phyloP scores from a whole-genome alignment of 306 rosid species.

The Trifolium dubium region DNA sequence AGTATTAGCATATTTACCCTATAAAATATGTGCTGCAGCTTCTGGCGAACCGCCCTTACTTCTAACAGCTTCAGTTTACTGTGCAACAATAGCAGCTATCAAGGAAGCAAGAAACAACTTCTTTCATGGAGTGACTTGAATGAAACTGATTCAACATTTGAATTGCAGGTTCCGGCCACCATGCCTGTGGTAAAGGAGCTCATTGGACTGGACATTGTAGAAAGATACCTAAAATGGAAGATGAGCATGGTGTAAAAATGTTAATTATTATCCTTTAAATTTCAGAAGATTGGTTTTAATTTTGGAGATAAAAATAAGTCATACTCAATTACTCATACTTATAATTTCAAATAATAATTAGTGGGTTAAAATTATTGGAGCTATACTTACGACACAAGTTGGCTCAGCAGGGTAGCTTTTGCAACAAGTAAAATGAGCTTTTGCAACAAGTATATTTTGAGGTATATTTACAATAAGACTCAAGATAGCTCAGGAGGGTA shows the following conservation, averaged over 20 bases:
- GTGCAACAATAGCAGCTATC: slow-evolving; percentile 79
- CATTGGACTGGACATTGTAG: slow-evolving; percentile 71
- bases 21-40: slow-evolving; percentile 55
- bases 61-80: slow-evolving; percentile 80
- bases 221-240: slow-evolving; percentile 76
- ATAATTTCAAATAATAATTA: neutral
- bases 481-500: no score
- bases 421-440: slow-evolving; percentile 21
- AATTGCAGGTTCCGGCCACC: slow-evolving; percentile 82
- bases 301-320: neutral
- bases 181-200: slow-evolving; percentile 84
- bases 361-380: neutral
- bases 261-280: slow-evolving; percentile 13
- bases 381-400: neutral
- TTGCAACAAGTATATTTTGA: neutral
- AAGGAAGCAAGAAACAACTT: slow-evolving; percentile 76
- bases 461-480: neutral
- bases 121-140: slow-evolving; percentile 59
- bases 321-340: no score
- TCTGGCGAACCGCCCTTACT: slow-evolving; percentile 94
- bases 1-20: no score
- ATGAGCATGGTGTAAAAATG: slow-evolving; percentile 33
- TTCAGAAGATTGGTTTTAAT: slow-evolving; percentile 1
- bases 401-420: slow-evolving; percentile 17
- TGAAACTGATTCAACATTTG: slow-evolving; percentile 46